Evolutionary conservation across 2,329 filamentous ascomycete species (phyloP).

Genomic region (Mycogone perniciosa): DNA sequence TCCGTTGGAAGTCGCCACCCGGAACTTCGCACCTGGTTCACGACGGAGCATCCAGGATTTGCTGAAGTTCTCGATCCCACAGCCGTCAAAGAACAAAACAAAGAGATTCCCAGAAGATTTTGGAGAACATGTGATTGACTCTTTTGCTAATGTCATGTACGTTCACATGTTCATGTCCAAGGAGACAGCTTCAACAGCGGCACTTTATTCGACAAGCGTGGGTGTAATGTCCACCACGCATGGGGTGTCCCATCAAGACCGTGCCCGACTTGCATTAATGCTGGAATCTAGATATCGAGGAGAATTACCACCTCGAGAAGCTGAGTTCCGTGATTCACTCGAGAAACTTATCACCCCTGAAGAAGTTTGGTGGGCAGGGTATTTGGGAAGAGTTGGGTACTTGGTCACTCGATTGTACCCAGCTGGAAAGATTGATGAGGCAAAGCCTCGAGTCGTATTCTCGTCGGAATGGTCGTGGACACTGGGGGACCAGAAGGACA

Average conservation of each 20-base stretch:
- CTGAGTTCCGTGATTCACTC: constrained; percentile 47
- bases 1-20: constrained; percentile 55
- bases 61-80: constrained; percentile 42
- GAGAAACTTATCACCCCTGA: constrained; percentile 45
- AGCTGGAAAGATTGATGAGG: constrained; percentile 41
- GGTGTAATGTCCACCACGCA: constrained; percentile 56
- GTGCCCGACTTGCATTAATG: constrained; percentile 54
- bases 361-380: constrained; percentile 59
- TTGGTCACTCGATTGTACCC: constrained; percentile 56
- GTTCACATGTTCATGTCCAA: constrained; percentile 44
- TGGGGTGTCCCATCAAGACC: constrained; percentile 54
- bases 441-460: constrained; percentile 35
- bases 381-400: constrained; percentile 53
- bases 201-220: constrained; percentile 56
- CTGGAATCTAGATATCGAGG: constrained; percentile 60
- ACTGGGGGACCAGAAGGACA: constrained; percentile 32
- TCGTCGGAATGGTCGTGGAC: constrained; percentile 35
- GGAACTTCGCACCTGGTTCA: constrained; percentile 43
- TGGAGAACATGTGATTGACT: constrained; percentile 41
- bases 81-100: constrained; percentile 17
- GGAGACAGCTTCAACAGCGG: constrained; percentile 50
- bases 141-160: constrained; percentile 55
- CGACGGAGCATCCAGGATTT: constrained; percentile 40
- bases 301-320: constrained; percentile 52
- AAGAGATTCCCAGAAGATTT: constrained; percentile 34